Evolutionary conservation across 2,329 filamentous ascomycete species (phyloP).

Genomic region (Intubia oerlemansii): DNA sequence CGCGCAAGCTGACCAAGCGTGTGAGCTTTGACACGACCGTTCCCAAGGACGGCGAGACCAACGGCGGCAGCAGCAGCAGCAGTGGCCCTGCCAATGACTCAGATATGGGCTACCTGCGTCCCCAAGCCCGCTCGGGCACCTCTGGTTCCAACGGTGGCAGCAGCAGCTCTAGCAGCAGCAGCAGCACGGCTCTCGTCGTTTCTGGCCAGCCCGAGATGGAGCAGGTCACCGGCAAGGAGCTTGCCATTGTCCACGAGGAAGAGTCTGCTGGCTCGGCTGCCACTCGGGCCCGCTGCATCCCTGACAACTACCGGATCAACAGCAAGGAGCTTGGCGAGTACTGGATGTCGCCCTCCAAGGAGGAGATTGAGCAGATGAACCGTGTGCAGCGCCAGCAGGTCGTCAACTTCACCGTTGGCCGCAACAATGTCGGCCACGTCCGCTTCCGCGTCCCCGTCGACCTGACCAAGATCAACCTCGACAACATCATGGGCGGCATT

Average conservation of each 20-base stretch:
- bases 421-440: slow-evolving; percentile 60
- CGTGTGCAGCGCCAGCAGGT: slow-evolving; percentile 59
- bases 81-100: too few species aligned
- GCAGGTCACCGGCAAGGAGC: slow-evolving; percentile 50
- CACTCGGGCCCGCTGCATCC: slow-evolving; percentile 10
- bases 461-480: slow-evolving; percentile 55
- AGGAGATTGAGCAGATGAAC: slow-evolving; percentile 61
- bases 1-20: slow-evolving; percentile 51
- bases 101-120: slow-evolving; percentile 39
- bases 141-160: slow-evolving; percentile 19
- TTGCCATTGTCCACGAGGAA: slow-evolving; percentile 62
- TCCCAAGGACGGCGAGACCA: slow-evolving; percentile 14
- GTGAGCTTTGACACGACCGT: slow-evolving; percentile 74
- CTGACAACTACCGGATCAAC: slow-evolving; percentile 12
- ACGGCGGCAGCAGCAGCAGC: slow-evolving; percentile 11
- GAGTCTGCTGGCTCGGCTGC: slow-evolving; percentile 18
- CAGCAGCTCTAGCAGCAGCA: slow-evolving; percentile 16
- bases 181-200: not conserved
- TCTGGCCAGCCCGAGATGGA: slow-evolving; percentile 35
- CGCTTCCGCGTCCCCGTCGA: slow-evolving; percentile 69
- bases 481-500: slow-evolving; percentile 58
- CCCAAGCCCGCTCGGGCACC: slow-evolving; percentile 19
- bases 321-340: slow-evolving; percentile 39
- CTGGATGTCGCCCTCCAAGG: slow-evolving; percentile 61
- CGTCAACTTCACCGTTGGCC: slow-evolving; percentile 58